phyloP scores from a whole-genome alignment of 1,139 yeast genomes.

The Candida tetrigidarum region DNA sequence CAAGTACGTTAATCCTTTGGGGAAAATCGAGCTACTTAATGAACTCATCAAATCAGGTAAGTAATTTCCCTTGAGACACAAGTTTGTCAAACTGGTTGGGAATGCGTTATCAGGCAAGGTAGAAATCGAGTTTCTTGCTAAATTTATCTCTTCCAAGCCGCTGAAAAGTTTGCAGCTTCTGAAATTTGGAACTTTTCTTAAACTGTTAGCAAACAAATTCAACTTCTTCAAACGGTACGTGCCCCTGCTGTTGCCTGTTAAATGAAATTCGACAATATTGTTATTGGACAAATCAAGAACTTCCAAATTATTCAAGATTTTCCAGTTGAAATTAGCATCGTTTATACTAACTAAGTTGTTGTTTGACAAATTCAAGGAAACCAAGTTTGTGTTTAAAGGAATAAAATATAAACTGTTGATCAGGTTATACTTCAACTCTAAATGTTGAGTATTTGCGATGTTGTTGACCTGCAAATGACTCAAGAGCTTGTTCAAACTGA shows the following conservation, averaged over 20 bases:
- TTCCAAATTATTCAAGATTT: conserved; percentile 17
- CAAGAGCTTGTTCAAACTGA: conserved; percentile 12
- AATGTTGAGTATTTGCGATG: conserved; percentile 9
- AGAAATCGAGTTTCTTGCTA: conserved; percentile 28
- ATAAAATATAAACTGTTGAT: conserved; percentile 20
- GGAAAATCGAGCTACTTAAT: conserved; percentile 18
- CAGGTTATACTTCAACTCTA: conserved; percentile 29
- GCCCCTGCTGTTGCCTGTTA: conserved; percentile 4
- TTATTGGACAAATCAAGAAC: conserved; percentile 28
- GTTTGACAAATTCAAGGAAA: conserved; percentile 28
- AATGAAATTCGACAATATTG: conserved; percentile 18
- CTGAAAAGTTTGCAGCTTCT: conserved; percentile 15
- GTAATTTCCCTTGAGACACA: conserved; percentile 28
- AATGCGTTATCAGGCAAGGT: conserved; percentile 16
- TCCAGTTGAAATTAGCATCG: conserved; percentile 18
- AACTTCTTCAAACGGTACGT: conserved; percentile 11
- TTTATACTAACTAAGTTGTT: conserved; percentile 21
- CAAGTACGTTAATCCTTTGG: conserved; percentile 17
- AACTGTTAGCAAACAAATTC: conserved; percentile 27
- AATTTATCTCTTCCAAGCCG: conserved; percentile 21
- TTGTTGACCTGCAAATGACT: conserved; percentile 15
- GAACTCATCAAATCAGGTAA: conserved; percentile 16
- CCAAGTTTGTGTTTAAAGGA: conserved; percentile 22
- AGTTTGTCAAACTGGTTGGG: conserved; percentile 18
- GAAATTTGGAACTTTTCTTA: conserved; percentile 15